phyloP scores from a whole-genome alignment of 345 rosid species.

The Dovyalis caffra region DNA sequence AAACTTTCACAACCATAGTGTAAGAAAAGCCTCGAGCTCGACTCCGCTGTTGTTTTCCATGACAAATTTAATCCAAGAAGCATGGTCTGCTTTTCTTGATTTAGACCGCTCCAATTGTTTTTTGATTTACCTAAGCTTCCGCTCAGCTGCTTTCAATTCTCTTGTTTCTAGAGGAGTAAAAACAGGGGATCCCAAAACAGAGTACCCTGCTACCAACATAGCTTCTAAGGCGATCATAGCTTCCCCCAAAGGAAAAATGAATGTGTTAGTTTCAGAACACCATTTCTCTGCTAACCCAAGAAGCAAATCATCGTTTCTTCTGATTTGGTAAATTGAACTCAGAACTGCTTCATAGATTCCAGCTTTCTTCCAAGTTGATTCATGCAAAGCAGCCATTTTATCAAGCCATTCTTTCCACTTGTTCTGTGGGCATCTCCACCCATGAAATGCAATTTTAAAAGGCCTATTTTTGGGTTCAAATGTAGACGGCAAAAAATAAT shows the following conservation, averaged over 20 bases:
- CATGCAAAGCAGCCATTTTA: conserved; percentile 33
- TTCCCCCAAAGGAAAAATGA: conserved; percentile 55
- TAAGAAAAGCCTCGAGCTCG: conserved; percentile 51
- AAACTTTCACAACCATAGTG: conserved; percentile 37
- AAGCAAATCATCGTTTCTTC: conserved; percentile 29
- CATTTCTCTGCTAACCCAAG: conserved; percentile 45
- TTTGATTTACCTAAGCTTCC: conserved; percentile 22
- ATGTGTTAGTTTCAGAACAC: conserved; percentile 46
- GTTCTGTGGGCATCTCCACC: conserved; percentile 21
- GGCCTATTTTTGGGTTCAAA: conserved; percentile 9
- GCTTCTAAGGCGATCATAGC: conserved; percentile 50
- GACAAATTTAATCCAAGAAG: conserved; percentile 26
- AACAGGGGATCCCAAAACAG: conserved; percentile 41
- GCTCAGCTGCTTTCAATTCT: conserved; percentile 9
- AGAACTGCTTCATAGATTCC: conserved; percentile 45
- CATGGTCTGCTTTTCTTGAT: neutral
- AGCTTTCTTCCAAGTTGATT: conserved; percentile 35
- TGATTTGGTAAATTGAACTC: conserved; percentile 36
- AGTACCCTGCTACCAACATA: conserved; percentile 34
- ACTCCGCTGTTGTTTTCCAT: conserved; percentile 23
- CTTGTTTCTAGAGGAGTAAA: neutral
- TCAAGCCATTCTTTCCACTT: conserved; percentile 42
- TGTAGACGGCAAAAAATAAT: neutral
- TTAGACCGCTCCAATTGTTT: conserved; percentile 4
- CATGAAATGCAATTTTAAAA: conserved; percentile 24